Evolutionary conservation across 1,139 yeast species (phyloP), one percentile per base, ranked within the genome.

Genomic region (Blastobotrys illinoisensis): DNA sequence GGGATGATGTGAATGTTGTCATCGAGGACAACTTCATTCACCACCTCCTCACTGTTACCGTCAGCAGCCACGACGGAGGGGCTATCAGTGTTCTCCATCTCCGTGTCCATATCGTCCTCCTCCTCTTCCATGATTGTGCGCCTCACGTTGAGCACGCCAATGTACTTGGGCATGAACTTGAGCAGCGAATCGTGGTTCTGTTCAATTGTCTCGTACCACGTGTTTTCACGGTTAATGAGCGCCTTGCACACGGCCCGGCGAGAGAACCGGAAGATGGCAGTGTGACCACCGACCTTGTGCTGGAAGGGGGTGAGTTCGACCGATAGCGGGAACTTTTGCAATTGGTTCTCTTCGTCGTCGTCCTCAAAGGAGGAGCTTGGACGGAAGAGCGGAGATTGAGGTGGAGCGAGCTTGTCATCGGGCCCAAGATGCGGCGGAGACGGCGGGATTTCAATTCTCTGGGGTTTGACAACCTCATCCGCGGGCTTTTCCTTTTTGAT

Each of bases 231-330:
- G 64, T 89, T 89, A 59, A 90, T 88, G 58, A 93, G 74, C 0
- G 95, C 95, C 70, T 95, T 95, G 71, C 99, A 93, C n/a, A 95
- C 97, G 0, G 98, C 98, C 56, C 88, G 77, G 62, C 85, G 86
- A 6, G 96, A 86, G 67, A 93, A 93, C 60, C 93, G 79, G 71
- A 93, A 95, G 49, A 95, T 90, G 1, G 98, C 97, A 0, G 97
- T 93, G 68, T 95, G 99, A 0, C 99, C 99, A 9, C 99, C 99
- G 6, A 95, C 99, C 66, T 88, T 88, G 67, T 93, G 91, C 60
- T 85, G 83, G 72, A 87, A 91, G 1, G 96, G 97, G 52, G 88
- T 82, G 55, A 91, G 73, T 67, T 90, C 97, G 1, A 90, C 96
- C 0, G 96, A 68, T 16, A 69, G 62, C 1, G 74, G 74, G 57